phyloP scores from a whole-genome alignment of 208 protist genomes.

The Trypanosoma conorhini region DNA sequence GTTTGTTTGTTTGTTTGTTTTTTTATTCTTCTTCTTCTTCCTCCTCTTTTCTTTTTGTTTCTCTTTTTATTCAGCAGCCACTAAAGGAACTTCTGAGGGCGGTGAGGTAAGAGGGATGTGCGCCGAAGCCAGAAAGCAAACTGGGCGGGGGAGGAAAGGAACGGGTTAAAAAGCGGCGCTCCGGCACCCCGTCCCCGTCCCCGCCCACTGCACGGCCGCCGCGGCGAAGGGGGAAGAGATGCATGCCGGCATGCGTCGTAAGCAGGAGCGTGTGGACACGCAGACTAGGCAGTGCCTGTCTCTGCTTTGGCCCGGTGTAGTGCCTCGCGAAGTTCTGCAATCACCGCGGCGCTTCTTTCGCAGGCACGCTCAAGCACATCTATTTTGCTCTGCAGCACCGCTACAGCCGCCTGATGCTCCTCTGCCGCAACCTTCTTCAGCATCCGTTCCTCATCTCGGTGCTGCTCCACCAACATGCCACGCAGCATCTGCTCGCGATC shows the following conservation, averaged over 20 bases:
- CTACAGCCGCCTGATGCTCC: constrained; percentile 2
- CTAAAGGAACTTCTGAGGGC: not conserved
- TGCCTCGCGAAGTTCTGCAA: constrained; percentile 62
- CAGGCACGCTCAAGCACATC: constrained; percentile 53
- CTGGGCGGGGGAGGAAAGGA: too few species aligned
- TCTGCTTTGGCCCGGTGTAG: constrained; percentile 31
- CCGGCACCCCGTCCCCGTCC: too few species aligned
- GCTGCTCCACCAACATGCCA: constrained; percentile 36
- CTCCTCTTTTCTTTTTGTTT: not conserved
- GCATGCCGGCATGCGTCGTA: not conserved
- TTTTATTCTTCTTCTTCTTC: too few species aligned
- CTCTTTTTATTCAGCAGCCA: not conserved
- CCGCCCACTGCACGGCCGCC: not conserved
- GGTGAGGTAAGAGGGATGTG: not conserved
- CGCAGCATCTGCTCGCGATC: constrained; percentile 30
- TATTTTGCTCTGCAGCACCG: constrained; percentile 35
- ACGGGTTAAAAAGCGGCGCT: too few species aligned
- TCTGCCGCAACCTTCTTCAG: constrained; percentile 26
- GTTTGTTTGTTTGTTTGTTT: not conserved
- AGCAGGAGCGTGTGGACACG: not conserved
- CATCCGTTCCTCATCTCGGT: constrained; percentile 31
- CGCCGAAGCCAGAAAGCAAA: too few species aligned
- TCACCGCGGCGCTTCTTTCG: constrained; percentile 50
- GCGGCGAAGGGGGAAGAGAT: not conserved
- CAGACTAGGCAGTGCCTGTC: not conserved